phyloP scores from a whole-genome alignment of 73 alveolate species.

The Diophrys appendiculata region DNA sequence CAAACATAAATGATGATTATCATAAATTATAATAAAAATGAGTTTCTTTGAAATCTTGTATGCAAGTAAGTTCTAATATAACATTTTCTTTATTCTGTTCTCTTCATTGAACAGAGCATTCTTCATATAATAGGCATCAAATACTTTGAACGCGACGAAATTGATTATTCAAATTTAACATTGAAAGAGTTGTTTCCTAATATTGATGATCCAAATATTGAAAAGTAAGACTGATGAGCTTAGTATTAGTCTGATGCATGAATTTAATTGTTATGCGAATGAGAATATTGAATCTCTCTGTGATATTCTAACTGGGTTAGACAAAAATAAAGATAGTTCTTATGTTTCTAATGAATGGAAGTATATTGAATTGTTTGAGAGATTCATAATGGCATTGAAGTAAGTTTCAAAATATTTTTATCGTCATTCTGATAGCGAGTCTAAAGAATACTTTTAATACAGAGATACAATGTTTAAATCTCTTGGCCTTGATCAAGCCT shows the following conservation, averaged over 20 bases:
- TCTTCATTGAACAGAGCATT: no score
- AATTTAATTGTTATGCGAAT: neutral
- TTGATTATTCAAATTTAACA: neutral
- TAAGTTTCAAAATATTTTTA: neutral
- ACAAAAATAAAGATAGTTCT: no score
- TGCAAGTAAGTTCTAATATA: neutral
- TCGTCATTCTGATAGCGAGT: neutral
- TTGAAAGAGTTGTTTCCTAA: neutral
- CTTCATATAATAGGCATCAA: neutral
- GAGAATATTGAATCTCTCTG: neutral
- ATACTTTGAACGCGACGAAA: neutral
- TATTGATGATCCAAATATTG: neutral
- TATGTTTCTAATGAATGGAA: neutral
- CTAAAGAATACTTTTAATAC: neutral
- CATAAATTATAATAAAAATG: neutral
- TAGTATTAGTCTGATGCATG: neutral
- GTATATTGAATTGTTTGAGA: neutral
- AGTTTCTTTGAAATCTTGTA: neutral
- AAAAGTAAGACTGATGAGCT: neutral
- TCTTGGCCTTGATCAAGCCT: neutral
- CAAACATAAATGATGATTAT: no score
- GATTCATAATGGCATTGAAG: neutral
- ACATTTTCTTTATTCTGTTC: no score
- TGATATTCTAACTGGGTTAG: neutral
- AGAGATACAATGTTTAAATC: neutral